Base-by-base conservation (phyloP, 345 rosid species). In the Microcos paniculata region DNA sequence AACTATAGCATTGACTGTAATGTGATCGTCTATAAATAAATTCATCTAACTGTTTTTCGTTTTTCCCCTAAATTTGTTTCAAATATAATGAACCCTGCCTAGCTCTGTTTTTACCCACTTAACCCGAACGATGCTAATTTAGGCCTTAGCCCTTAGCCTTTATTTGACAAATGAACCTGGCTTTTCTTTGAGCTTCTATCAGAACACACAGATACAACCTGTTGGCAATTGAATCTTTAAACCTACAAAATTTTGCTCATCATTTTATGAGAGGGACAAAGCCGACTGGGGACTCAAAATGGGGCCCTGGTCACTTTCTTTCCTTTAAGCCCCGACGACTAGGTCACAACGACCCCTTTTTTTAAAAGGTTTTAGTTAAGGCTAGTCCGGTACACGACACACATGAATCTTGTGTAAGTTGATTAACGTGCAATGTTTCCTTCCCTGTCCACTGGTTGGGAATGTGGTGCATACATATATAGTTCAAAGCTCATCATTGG, bases 361-460 rank as follows among this genome's bases (percentile, higher is more conserved):
- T 30, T 4, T n/a, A n/a, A n/a, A n/a, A 24, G 23, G 33, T 68
- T 67, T 68, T 56, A 18, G 57, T 26, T 65, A 65, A 23, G n/a
- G 33, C 31, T 19, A 23, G 1, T 3, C 72, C 42, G 6, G 16
- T 67, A 46, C 38, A 26, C 40, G 40, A 16, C 6, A 2, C 31
- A 14, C 42, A 28, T 4, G 42, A 68, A 19, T 19, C 28, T 9
- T 43, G n/a, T 43, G 51, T 24, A 21, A 24, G 70, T 43, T 52
- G 70, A 52, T 65, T 23, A 66, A 66, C 70, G n/a, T 43, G 70
- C 35, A 53, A 43, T 71, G 71, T 40, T 71, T 31, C 33, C 63
- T 65, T 65, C 24, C 46, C 43, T 12, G n/a, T 30, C 49, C 51
- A 42, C 24, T 61, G 81, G 70, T 59, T 72, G 77, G 45, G 28